Evolutionary conservation across 495 filamentous ascomycete species (phyloP), one percentile per base, ranked within the genome.

Genomic region (Hyphodiscus hymeniophilus): DNA sequence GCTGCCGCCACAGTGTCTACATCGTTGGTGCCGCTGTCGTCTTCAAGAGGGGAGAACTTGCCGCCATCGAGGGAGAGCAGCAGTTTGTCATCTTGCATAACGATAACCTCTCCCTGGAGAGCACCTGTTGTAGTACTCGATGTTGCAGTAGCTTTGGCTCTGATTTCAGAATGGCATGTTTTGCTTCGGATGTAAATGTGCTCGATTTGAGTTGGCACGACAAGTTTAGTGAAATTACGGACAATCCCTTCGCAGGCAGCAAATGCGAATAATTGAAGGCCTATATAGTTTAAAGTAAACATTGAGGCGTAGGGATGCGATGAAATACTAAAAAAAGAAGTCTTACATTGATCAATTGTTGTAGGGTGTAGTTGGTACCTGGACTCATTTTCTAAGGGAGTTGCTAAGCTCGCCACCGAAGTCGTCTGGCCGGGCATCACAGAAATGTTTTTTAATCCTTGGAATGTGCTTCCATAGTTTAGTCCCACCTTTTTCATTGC

Each of bases 121-220:
- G 30, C 30, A 33, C n/a, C 34, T 18, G 15, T 6, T 7, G 34
- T 6, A 7, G 34, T 5, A n/a, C 6, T n/a, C 4, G 6, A 5
- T 7, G 13, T n/a, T 7, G 17, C 17, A 32, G 13, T 41, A 26
- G 44, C 18, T 38, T 11, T 2, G 10, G 20, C 18, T 15, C n/a
- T 36, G n/a, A 20, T 8, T 26, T 47, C 31, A 18, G 12, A 13
- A 11, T 23, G 17, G 10, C 23, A n/a, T n/a, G n/a, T 22, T 13
- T 8, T 3, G 30, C 1, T 15, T 22, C 53, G 60, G 40, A 69
- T 53, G 22, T 55, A 52, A 3, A 70, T 51, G 31, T 67, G 58
- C 1, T 68, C 63, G 13, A 68, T 49, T 38, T 65, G 46, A 10
- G 64, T 44, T 1, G 66, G 69, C 3, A 70, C 58, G n/a, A 57